Evolutionary conservation across 495 filamentous ascomycete genomes (phyloP).

Genomic region (Penicillium taxi): DNA sequence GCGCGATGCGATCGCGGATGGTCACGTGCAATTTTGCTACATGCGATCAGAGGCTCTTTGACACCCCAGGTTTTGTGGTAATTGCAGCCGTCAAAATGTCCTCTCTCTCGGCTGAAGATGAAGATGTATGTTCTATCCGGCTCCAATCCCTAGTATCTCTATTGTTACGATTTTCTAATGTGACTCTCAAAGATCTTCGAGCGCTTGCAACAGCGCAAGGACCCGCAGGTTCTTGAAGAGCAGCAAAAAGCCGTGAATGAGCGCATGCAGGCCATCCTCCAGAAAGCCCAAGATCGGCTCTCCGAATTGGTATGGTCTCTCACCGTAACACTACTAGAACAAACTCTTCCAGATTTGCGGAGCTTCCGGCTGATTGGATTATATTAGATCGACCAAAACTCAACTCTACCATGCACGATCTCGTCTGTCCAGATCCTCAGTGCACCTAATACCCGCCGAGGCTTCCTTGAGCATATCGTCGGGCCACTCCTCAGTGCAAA

Average conservation of each 20-base stretch:
- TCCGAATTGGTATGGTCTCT: conserved; percentile 42
- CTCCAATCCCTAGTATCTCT: background rate
- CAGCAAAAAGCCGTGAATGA: conserved; percentile 55
- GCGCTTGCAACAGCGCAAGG: conserved; percentile 51
- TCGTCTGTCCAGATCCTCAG: conserved; percentile 72
- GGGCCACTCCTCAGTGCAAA: conserved; percentile 65
- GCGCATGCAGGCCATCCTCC: conserved; percentile 53
- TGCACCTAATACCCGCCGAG: conserved; percentile 64
- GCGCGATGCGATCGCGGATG: background rate
- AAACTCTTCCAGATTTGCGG: conserved; percentile 4
- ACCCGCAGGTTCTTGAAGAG: conserved; percentile 53
- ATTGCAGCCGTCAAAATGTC: conserved; percentile 39
- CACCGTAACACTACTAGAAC: background rate
- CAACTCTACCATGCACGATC: conserved; percentile 70
- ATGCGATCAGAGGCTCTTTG: background rate
- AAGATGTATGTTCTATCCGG: conserved; percentile 24
- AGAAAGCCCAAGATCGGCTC: conserved; percentile 57
- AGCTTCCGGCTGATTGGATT: conserved; percentile 10
- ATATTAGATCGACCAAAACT: conserved; percentile 66
- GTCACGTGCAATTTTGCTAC: background rate
- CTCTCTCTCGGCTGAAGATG: conserved; percentile 37
- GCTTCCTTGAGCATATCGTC: conserved; percentile 74
- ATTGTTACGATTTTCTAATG: background rate
- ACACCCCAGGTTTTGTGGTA: conserved; percentile 16
- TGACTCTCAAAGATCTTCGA: conserved; percentile 54